These are phyloP conservation scores for Pelargonium myrrhifolium DNA, from an alignment of 441 rosid species.

Conservation along the genomic window DNA sequence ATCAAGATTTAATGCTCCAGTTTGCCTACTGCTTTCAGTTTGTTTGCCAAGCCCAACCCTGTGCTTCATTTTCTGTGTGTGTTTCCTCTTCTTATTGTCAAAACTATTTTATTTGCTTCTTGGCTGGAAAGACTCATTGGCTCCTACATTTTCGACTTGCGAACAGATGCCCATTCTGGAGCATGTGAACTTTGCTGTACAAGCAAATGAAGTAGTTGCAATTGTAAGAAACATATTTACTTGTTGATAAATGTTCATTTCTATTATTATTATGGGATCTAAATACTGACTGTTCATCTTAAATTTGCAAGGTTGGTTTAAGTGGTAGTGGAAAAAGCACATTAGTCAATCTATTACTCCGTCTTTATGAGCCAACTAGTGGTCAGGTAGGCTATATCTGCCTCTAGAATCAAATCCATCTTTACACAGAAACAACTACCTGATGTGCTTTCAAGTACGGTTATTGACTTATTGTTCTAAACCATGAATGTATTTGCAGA, in stretches of 20 bases:
- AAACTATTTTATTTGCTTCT: not conserved
- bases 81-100: no score
- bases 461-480: no score
- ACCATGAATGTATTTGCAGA: slow-evolving; percentile 19
- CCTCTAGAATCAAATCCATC: not conserved
- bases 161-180: slow-evolving; percentile 30
- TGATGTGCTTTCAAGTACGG: not conserved
- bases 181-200: slow-evolving; percentile 25
- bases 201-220: slow-evolving; percentile 35
- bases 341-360: slow-evolving; percentile 32
- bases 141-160: slow-evolving; percentile 4
- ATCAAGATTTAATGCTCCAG: no score
- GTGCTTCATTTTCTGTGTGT: no score
- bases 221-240: slow-evolving; percentile 28
- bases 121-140: slow-evolving; percentile 7
- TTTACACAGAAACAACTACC: no score
- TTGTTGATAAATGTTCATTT: not conserved
- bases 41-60: no score
- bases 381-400: slow-evolving; percentile 30
- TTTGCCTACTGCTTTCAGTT: no score
- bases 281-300: not conserved
- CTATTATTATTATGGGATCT: slow-evolving; percentile 7
- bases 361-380: slow-evolving; percentile 31
- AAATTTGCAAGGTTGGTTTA: slow-evolving; percentile 31
- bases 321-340: slow-evolving; percentile 46